Evolutionary conservation across 2,329 filamentous ascomycete genomes (phyloP).

Genomic region (Scorias spongiosa): DNA sequence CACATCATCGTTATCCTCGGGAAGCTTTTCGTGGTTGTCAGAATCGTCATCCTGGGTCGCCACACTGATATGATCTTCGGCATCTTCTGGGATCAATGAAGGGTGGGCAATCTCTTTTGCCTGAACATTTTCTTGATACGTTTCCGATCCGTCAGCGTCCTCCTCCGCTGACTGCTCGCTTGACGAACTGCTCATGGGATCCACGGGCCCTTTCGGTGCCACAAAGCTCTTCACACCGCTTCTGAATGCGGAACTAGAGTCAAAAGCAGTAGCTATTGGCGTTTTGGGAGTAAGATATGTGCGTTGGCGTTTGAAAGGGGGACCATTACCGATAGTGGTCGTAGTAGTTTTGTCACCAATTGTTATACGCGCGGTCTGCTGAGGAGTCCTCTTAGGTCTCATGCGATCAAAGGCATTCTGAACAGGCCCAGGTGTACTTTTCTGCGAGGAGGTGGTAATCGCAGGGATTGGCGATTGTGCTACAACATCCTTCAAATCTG

Average conservation of each 20-base stretch:
- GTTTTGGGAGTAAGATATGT: conserved; percentile 26
- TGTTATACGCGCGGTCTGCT: conserved; percentile 58
- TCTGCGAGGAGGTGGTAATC: conserved; percentile 14
- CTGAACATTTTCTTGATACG: conserved; percentile 58
- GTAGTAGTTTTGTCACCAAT: conserved; percentile 55
- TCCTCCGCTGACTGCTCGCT: conserved; percentile 20
- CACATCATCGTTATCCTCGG: not conserved
- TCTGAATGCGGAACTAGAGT: conserved; percentile 20
- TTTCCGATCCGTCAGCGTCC: conserved; percentile 12
- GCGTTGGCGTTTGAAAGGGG: conserved; percentile 32
- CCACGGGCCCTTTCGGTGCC: conserved; percentile 27
- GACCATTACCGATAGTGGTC: conserved; percentile 39
- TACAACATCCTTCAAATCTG: conserved; percentile 1
- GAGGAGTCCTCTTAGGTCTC: conserved; percentile 45
- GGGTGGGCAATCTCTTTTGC: conserved; percentile 36
- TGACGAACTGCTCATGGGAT: conserved; percentile 15
- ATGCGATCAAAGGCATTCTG: conserved; percentile 50
- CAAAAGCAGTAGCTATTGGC: conserved; percentile 31
- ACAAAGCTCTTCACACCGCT: conserved; percentile 37
- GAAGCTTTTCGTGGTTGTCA: conserved; percentile 2
- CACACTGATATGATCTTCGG: not conserved
- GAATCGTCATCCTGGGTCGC: not conserved
- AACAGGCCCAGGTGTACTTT: conserved; percentile 30
- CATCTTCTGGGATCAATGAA: not conserved
- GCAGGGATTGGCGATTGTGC: conserved; percentile 17